Percentiles rank a stretch among this genome's conserved stretches.
Evolutionary conservation across 306 rosid species (phyloP).

Genomic region (Fagus sylvatica): DNA sequence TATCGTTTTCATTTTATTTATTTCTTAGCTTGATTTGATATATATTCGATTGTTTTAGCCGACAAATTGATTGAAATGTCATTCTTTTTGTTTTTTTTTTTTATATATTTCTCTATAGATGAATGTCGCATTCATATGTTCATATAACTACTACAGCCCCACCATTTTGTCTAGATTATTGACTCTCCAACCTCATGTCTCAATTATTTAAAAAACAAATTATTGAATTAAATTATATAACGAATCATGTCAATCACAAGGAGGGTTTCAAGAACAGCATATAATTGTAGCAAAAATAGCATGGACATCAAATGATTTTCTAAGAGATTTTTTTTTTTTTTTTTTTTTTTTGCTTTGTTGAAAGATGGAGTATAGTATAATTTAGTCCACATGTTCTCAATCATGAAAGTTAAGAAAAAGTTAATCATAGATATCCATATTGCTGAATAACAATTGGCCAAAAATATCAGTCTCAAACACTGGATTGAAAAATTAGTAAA

Average conservation of each 20-base stretch:
- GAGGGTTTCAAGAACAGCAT: no score
- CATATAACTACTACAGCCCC: conserved; percentile 1
- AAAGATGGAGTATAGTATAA: no score
- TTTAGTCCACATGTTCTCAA: no score
- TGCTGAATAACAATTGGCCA: no score
- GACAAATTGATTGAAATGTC: background rate
- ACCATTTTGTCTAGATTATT: background rate
- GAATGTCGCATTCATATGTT: conserved; percentile 24
- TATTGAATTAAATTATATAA: background rate
- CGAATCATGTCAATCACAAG: background rate
- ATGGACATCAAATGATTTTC: no score
- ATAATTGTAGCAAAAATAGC: no score
- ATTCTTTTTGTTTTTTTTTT: background rate
- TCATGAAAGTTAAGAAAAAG: no score
- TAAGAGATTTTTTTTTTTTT: no score
- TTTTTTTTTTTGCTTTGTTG: no score
- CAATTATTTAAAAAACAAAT: background rate
- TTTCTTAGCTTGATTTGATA: background rate
- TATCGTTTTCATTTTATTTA: background rate
- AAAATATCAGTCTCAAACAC: no score
- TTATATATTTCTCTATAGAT: background rate
- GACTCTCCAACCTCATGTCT: background rate
- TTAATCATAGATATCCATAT: no score
- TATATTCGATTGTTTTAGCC: background rate
- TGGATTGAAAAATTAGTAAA: no score